Evolutionary conservation across 805 yeast species (phyloP).

Genomic region (Ogataea kodamae): DNA sequence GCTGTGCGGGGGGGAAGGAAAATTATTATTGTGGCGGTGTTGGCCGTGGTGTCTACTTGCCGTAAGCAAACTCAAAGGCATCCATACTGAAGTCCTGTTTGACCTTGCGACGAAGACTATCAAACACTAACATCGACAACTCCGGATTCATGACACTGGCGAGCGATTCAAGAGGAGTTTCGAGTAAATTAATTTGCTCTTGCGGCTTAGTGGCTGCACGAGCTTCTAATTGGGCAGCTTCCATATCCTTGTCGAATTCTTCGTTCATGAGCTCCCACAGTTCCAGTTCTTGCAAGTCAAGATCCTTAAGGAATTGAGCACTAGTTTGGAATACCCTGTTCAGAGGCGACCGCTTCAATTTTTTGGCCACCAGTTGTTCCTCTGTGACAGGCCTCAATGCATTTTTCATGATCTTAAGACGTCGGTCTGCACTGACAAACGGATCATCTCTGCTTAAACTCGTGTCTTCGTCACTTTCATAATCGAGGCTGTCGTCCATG

Average conservation of each 20-base stretch:
- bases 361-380: constrained; percentile 23
- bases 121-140: constrained; percentile 18
- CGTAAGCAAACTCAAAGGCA: constrained; percentile 9
- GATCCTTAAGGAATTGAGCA: constrained; percentile 25
- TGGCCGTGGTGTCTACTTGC: constrained; percentile 4
- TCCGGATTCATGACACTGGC: constrained; percentile 18
- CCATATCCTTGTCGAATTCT: constrained; percentile 31
- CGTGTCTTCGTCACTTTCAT: constrained; percentile 12
- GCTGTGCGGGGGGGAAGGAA: constrained; percentile 7
- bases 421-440: constrained; percentile 21
- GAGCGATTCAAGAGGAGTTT: constrained; percentile 22
- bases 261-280: constrained; percentile 32
- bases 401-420: constrained; percentile 27
- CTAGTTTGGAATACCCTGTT: constrained; percentile 29
- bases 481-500: constrained; percentile 12
- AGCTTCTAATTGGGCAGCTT: constrained; percentile 12
- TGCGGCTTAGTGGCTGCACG: constrained; percentile 5
- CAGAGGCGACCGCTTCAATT: constrained; percentile 24
- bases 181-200: constrained; percentile 16
- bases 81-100: constrained; percentile 14
- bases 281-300: constrained; percentile 31
- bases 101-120: constrained; percentile 15
- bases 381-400: constrained; percentile 27
- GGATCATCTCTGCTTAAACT: constrained; percentile 12
- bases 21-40: constrained; percentile 2